Percentiles rank a stretch among this genome's conserved stretches.
phyloP scores from a whole-genome alignment of 139 green algal species.

The Asterochloris sp. region DNA sequence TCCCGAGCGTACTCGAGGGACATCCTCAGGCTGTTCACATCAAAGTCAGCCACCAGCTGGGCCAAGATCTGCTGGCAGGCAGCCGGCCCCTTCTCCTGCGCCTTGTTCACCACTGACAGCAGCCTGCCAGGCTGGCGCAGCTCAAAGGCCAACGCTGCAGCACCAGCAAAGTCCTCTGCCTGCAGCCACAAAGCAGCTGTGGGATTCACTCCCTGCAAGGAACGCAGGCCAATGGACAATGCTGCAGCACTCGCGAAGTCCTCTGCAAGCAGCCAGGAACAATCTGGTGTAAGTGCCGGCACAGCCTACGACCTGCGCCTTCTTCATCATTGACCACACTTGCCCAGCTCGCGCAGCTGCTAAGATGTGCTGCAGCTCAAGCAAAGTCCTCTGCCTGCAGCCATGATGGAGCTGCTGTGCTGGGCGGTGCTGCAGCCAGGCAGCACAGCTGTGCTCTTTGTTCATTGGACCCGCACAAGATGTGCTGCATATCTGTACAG shows the following conservation, averaged over 20 bases:
- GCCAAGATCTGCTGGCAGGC: neutral
- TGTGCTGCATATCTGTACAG: too few species aligned
- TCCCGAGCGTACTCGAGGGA: conserved; percentile 63
- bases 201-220: too few species aligned
- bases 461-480: too few species aligned
- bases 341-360: conserved; percentile 66
- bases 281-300: too few species aligned
- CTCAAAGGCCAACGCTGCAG: conserved; percentile 80
- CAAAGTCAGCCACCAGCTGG: conserved; percentile 3
- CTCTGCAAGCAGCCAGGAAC: too few species aligned
- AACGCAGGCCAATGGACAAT: too few species aligned
- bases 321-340: conserved; percentile 68
- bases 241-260: too few species aligned
- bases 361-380: conserved; percentile 71
- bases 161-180: conserved; percentile 59
- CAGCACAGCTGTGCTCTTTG: too few species aligned
- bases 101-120: conserved; percentile 59
- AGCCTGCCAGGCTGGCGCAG: conserved; percentile 75
- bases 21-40: conserved; percentile 20
- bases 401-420: neutral
- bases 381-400: conserved; percentile 62
- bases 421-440: too few species aligned
- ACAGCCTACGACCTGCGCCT: neutral
- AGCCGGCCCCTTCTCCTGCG: conserved; percentile 3
- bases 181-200: conserved; percentile 25